Conservation (phyloP, 441 rosid species). For the Aleurites moluccanus region DNA sequence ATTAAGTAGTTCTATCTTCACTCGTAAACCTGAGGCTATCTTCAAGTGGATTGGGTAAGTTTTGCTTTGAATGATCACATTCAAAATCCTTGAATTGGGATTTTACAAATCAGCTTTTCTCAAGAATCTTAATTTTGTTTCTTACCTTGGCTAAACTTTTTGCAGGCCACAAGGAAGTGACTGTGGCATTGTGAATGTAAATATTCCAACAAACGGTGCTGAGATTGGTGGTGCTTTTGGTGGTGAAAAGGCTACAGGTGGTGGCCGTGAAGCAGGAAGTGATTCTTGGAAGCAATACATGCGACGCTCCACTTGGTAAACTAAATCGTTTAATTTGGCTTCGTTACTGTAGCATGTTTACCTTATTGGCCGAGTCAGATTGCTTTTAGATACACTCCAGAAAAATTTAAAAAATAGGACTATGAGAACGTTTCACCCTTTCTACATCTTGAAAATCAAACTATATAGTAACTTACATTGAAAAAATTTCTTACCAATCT, state of each 20-base stretch:
- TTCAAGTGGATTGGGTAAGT: constrained; percentile 92
- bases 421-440: neutral
- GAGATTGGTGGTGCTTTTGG: constrained; percentile 99
- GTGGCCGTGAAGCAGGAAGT: constrained; percentile 98
- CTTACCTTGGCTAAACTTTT: neutral
- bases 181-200: constrained; percentile 91
- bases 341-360: neutral
- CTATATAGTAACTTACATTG: neutral
- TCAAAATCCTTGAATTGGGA: neutral
- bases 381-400: too few species aligned
- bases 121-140: neutral
- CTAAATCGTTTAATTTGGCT: neutral
- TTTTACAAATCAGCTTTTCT: neutral
- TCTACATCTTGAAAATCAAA: neutral
- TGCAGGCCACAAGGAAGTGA: constrained; percentile 95
- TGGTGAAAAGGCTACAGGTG: constrained; percentile 96
- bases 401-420: too few species aligned
- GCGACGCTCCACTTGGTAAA: constrained; percentile 97
- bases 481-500: neutral
- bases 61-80: neutral
- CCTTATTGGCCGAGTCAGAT: too few species aligned
- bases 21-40: constrained; percentile 69
- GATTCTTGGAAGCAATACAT: constrained; percentile 99
- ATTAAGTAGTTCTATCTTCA: constrained; percentile 90
- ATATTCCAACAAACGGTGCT: constrained; percentile 97